A percentile compares a stretch with the other conserved stretches of the same genome.
Evolutionary conservation across 2,329 filamentous ascomycete genomes (phyloP).

Genomic region (Thielaviopsis ethacetica): DNA sequence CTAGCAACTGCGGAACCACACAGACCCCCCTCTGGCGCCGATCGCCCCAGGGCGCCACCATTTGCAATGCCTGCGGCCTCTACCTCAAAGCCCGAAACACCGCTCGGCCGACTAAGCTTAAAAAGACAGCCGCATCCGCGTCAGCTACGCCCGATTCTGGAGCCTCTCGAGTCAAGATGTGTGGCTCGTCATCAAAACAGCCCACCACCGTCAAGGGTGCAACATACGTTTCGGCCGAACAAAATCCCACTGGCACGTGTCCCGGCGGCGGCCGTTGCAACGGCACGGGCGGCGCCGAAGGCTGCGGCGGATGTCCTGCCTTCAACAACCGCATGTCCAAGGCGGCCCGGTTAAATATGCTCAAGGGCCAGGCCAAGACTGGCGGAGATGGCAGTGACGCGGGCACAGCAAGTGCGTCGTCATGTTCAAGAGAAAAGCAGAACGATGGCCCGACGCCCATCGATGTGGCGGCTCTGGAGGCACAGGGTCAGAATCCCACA

Average conservation of each 20-base stretch:
- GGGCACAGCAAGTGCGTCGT: constrained; percentile 16
- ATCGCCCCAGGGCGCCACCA: constrained; percentile 81
- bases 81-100: constrained; percentile 91
- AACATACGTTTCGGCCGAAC: constrained; percentile 63
- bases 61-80: constrained; percentile 93
- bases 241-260: constrained; percentile 68
- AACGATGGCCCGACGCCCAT: constrained; percentile 13
- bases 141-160: constrained; percentile 26
- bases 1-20: constrained; percentile 93
- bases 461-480: constrained; percentile 27
- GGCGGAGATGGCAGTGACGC: constrained; percentile 19
- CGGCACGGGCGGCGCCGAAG: constrained; percentile 86
- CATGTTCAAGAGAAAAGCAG: constrained; percentile 3
- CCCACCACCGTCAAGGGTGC: constrained; percentile 31
- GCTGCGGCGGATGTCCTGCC: constrained; percentile 87
- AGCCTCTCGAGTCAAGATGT: constrained; percentile 21
- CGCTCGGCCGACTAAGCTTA: constrained; percentile 75
- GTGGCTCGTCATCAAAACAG: constrained; percentile 23
- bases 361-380: constrained; percentile 24
- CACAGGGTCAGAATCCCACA: constrained; percentile 32
- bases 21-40: constrained; percentile 88
- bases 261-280: constrained; percentile 92
- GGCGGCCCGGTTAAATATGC: constrained; percentile 52
- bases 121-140: constrained; percentile 48
- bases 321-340: constrained; percentile 96